Percentiles rank a stretch among this genome's conserved stretches.
Conservation (phyloP, 805 yeast species). For the Starmerella lactis-condensi region DNA sequence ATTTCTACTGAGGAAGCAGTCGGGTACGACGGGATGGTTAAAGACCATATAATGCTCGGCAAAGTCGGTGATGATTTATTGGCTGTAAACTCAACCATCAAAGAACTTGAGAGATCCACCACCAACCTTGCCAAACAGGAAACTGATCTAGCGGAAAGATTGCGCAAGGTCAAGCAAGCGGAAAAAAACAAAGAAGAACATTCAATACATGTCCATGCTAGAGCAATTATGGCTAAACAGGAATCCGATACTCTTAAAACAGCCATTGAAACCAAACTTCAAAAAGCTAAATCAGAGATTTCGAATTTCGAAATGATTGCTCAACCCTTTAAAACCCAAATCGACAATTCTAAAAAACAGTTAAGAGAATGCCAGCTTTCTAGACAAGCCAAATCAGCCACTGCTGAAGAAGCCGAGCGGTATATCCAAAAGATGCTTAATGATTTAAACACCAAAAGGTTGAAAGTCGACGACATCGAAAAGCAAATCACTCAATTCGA, state of each 20-base stretch:
- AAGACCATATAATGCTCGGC: slow-evolving; percentile 37
- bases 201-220: too few relatives aligned
- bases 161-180: slow-evolving; percentile 10
- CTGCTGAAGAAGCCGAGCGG: too few relatives aligned
- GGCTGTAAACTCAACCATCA: slow-evolving; percentile 28
- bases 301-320: slow-evolving; percentile 13
- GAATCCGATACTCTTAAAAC: not conserved
- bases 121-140: slow-evolving; percentile 6
- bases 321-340: too few relatives aligned
- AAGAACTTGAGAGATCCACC: slow-evolving; percentile 20
- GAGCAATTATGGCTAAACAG: not conserved
- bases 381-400: too few relatives aligned
- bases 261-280: not conserved
- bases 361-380: too few relatives aligned
- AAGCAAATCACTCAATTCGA: too few relatives aligned
- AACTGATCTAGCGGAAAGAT: slow-evolving; percentile 19
- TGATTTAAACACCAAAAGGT: too few relatives aligned
- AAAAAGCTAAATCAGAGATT: slow-evolving; percentile 18
- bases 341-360: too few relatives aligned
- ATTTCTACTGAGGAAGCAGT: slow-evolving; percentile 67
- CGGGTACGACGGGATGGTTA: slow-evolving; percentile 32
- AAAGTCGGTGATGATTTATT: slow-evolving; percentile 2
- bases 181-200: slow-evolving; percentile 1
- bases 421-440: too few relatives aligned
- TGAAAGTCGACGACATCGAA: too few relatives aligned